Conservation (phyloP, 495 filamentous ascomycete genomes). For the Trypethelium eluteriae region DNA sequence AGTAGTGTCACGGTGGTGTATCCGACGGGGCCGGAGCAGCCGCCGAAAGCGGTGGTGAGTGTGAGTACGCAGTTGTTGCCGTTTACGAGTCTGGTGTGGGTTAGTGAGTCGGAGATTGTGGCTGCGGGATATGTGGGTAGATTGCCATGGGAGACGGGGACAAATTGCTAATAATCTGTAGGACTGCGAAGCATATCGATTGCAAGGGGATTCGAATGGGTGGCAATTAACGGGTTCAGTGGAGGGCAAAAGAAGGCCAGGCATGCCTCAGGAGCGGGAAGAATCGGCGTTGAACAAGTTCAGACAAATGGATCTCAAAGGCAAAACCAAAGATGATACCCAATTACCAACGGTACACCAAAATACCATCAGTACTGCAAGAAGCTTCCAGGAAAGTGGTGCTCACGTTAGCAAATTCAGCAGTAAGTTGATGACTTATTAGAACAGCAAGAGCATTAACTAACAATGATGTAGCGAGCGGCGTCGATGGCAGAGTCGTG, state of each 20-base stretch:
- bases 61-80: slow-evolving; percentile 83
- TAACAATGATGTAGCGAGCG: slow-evolving; percentile 54
- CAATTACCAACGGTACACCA: slow-evolving; percentile 94
- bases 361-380: slow-evolving; percentile 83
- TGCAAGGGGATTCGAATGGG: slow-evolving; percentile 70
- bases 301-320: slow-evolving; percentile 94
- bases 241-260: slow-evolving; percentile 53
- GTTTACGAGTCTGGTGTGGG: slow-evolving; percentile 89
- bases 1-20: slow-evolving; percentile 95
- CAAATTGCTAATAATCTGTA: slow-evolving; percentile 20
- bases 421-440: slow-evolving; percentile 52
- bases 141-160: neutral
- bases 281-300: slow-evolving; percentile 98
- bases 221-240: slow-evolving; percentile 83
- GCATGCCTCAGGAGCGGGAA: slow-evolving; percentile 55
- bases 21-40: slow-evolving; percentile 83
- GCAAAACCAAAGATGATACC: slow-evolving; percentile 79
- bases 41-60: slow-evolving; percentile 78
- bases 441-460: slow-evolving; percentile 13
- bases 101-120: slow-evolving; percentile 83
- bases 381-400: slow-evolving; percentile 60
- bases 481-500: slow-evolving; percentile 90
- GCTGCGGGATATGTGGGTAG: slow-evolving; percentile 73
- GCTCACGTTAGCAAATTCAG: slow-evolving; percentile 70
- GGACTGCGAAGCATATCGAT: slow-evolving; percentile 91